phyloP scores from a whole-genome alignment of 768 basidiomycete genomes.

The Amanita jacksonii region DNA sequence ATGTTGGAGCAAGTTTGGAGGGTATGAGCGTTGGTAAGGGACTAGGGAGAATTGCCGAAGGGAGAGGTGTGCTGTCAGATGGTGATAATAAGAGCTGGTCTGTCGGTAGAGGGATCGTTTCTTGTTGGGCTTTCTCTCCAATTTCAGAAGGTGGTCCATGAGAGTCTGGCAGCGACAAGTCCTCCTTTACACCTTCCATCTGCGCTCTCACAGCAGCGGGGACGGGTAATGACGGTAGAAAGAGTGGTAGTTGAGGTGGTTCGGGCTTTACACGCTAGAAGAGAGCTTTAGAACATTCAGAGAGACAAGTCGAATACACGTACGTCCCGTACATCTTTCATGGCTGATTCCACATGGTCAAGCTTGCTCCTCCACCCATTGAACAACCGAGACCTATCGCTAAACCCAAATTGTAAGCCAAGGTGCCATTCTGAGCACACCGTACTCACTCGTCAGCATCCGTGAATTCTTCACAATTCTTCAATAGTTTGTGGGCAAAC shows the following conservation, averaged over 20 bases:
- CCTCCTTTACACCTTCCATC: constrained; percentile 9
- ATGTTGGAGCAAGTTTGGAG: constrained; percentile 22
- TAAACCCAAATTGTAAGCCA: constrained; percentile 16
- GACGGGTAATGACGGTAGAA: constrained; percentile 46
- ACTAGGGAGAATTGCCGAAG: constrained; percentile 13
- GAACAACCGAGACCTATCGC: constrained; percentile 33
- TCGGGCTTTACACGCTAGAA: constrained; percentile 33
- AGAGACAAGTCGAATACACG: constrained; percentile 1
- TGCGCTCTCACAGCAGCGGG: constrained; percentile 18
- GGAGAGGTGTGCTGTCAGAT: constrained; percentile 19
- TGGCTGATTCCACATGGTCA: constrained; percentile 43
- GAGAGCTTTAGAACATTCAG: neutral
- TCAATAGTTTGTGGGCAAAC: constrained; percentile 46
- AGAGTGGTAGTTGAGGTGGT: constrained; percentile 30
- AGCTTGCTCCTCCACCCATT: constrained; percentile 40
- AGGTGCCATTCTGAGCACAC: neutral
- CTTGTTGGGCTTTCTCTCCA: neutral
- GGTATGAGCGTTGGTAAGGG: constrained; percentile 21
- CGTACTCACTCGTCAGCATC: constrained; percentile 33
- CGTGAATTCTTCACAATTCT: constrained; percentile 46
- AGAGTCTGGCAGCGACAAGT: constrained; percentile 15
- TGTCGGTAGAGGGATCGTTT: constrained; percentile 13
- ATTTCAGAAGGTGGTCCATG: constrained; percentile 10
- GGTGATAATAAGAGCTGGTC: constrained; percentile 32
- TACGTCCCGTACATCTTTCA: constrained; percentile 48